A percentile compares a stretch with the other conserved stretches of the same genome.
Conservation (phyloP, 1,139 yeast genomes). For the Yarrowia galli region DNA sequence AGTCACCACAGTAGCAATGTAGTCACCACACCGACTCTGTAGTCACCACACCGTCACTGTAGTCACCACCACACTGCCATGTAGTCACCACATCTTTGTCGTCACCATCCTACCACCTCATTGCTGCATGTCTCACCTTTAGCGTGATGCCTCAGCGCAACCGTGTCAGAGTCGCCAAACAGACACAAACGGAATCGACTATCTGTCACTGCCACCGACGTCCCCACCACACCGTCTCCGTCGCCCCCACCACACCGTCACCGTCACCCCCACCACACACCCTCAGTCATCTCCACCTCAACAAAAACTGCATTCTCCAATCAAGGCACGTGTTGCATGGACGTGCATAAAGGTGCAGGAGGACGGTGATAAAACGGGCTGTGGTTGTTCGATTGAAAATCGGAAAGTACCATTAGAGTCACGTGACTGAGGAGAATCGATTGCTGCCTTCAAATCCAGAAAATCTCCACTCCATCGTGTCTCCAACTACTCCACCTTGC, state of each 20-base stretch:
- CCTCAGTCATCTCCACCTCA: neutral
- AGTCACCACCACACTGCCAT: no score
- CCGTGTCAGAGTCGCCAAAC: no score
- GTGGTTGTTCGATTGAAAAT: neutral
- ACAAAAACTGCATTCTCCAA: neutral
- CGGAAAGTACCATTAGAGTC: neutral
- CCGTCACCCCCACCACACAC: neutral
- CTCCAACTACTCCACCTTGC: neutral
- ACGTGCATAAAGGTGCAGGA: slow-evolving; percentile 2
- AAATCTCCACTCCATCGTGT: neutral
- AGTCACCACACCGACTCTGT: no score
- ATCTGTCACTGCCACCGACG: neutral
- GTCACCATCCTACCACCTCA: neutral
- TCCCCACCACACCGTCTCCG: neutral
- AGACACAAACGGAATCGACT: neutral
- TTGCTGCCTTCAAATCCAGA: neutral
- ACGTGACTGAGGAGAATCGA: neutral
- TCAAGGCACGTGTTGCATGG: slow-evolving; percentile 28
- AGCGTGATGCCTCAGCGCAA: slow-evolving; percentile 30
- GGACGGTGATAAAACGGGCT: neutral
- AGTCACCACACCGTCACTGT: no score
- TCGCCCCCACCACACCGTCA: neutral
- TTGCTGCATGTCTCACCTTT: slow-evolving; percentile 34
- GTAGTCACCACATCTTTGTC: no score
- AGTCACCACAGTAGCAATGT: no score